phyloP scores from a whole-genome alignment of 2,329 filamentous ascomycete genomes.

The Penicillium sp. region DNA sequence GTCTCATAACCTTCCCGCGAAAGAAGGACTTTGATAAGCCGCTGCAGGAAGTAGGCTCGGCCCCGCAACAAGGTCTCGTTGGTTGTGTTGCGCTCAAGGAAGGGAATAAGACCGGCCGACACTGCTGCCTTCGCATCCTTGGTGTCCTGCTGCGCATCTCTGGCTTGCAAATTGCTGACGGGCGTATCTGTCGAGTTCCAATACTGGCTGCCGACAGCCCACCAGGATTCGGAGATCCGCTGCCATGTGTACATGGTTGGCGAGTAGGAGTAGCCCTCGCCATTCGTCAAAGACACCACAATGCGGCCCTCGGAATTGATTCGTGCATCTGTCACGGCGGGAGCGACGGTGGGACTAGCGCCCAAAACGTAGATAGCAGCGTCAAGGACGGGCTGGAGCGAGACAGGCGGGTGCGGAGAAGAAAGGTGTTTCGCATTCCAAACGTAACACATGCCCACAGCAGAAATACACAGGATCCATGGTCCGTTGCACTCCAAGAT shows the following conservation, averaged over 20 bases:
- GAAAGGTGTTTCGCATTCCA: constrained; percentile 86
- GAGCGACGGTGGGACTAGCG: constrained; percentile 72
- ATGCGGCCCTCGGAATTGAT: constrained; percentile 84
- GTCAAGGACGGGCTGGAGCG: constrained; percentile 82
- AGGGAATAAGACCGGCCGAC: constrained; percentile 88
- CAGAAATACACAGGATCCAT: constrained; percentile 86
- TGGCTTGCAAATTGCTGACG: constrained; percentile 73
- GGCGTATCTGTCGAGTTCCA: constrained; percentile 97
- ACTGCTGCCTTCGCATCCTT: constrained; percentile 56
- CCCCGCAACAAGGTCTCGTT: constrained; percentile 89
- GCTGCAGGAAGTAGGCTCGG: constrained; percentile 83
- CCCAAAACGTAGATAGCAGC: constrained; percentile 76
- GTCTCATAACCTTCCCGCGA: constrained; percentile 87
- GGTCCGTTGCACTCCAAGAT: constrained; percentile 86
- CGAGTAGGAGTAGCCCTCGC: constrained; percentile 89
- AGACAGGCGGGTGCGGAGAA: constrained; percentile 84
- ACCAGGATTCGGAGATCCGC: constrained; percentile 93
- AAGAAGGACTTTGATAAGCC: constrained; percentile 83
- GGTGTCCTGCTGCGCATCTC: constrained; percentile 58
- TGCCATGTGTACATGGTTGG: constrained; percentile 87
- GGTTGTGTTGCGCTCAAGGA: constrained; percentile 90
- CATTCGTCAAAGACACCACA: constrained; percentile 87
- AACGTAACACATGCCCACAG: constrained; percentile 83
- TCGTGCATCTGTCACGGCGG: constrained; percentile 84
- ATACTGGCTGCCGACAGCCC: constrained; percentile 95